Evolutionary conservation across 1,284 basidiomycete species (phyloP).

Genomic region (Ustilago loliicola): DNA sequence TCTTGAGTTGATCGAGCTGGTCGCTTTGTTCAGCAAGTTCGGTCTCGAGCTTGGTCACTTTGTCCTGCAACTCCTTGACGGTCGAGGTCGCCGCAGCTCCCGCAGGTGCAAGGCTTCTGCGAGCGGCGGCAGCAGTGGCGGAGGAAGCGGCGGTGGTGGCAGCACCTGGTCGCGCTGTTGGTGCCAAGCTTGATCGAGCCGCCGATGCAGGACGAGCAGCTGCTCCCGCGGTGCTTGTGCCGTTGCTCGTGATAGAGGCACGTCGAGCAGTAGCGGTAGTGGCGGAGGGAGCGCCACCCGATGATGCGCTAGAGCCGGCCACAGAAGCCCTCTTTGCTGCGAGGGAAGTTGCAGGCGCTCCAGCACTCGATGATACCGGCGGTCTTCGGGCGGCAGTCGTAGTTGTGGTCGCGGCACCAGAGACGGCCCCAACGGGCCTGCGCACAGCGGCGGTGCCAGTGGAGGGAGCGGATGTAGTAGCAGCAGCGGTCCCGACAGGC

Average conservation of each 20-base stretch:
- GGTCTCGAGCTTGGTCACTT: constrained; percentile 49
- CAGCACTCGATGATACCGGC: constrained; percentile 39
- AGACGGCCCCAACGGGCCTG: constrained; percentile 19
- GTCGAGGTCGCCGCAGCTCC: constrained; percentile 27
- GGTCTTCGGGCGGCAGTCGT: constrained; percentile 39
- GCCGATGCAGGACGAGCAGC: constrained; percentile 30
- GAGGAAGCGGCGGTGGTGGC: constrained; percentile 15
- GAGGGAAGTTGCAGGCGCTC: constrained; percentile 21
- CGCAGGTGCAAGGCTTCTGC: constrained; percentile 34
- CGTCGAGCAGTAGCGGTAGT: constrained; percentile 41
- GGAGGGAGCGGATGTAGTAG: constrained; percentile 16
- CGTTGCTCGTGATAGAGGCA: constrained; percentile 46
- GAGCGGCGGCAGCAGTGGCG: constrained; percentile 22
- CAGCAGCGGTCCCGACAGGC: constrained; percentile 15
- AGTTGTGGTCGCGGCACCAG: constrained; percentile 30
- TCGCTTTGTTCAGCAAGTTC: constrained; percentile 56
- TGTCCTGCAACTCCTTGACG: constrained; percentile 49
- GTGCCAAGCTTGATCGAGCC: constrained; percentile 32
- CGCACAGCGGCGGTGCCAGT: constrained; percentile 32
- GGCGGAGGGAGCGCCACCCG: constrained; percentile 26
- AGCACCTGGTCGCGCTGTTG: constrained; percentile 21
- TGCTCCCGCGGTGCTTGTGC: constrained; percentile 28
- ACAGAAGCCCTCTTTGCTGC: constrained; percentile 34
- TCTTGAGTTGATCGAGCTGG: constrained; percentile 48
- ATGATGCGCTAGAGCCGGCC: constrained; percentile 37